A percentile compares a stretch with the other conserved stretches of the same genome.
These are phyloP conservation scores for Tetrapisispora nanseiensis DNA, from an alignment of 805 yeast species.

Conservation along the genomic window DNA sequence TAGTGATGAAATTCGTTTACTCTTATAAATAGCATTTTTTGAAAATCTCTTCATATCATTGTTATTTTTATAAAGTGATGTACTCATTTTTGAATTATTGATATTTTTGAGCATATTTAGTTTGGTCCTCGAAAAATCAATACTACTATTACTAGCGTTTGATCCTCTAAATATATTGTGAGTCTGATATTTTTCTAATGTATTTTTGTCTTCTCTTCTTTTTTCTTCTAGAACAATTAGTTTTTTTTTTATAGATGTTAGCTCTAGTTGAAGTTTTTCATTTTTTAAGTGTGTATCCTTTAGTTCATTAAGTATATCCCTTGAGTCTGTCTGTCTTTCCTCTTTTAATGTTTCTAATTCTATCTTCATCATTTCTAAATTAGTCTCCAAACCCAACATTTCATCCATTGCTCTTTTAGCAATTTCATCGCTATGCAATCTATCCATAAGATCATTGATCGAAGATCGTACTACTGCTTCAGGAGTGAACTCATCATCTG, in stretches of 20 bases:
- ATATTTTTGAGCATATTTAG: not conserved
- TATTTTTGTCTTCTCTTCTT: constrained; percentile 18
- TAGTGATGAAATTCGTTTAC: constrained; percentile 17
- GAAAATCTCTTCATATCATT: no score
- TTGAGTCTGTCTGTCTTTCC: constrained; percentile 50
- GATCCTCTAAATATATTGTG: constrained; percentile 10
- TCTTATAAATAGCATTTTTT: constrained; percentile 11
- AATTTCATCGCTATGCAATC: constrained; percentile 76
- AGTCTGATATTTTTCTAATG: constrained; percentile 12
- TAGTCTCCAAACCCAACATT: constrained; percentile 48
- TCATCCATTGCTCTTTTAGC: constrained; percentile 66
- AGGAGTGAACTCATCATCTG: constrained; percentile 33
- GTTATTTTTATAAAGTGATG: not conserved
- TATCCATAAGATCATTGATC: constrained; percentile 58
- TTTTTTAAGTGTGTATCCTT: constrained; percentile 54
- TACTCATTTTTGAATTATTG: not conserved
- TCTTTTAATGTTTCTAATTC: constrained; percentile 10
- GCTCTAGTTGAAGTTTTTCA: constrained; percentile 45
- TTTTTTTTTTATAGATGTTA: constrained; percentile 49
- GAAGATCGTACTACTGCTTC: constrained; percentile 69
- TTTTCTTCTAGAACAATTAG: constrained; percentile 52
- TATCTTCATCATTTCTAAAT: constrained; percentile 47
- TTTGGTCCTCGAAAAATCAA: not conserved
- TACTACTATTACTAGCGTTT: constrained; percentile 5
- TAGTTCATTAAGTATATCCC: constrained; percentile 45